Percentiles rank a stretch among this genome's conserved stretches.
Evolutionary conservation across 495 filamentous ascomycete genomes (phyloP).

Genomic region (Aspergillus heteromorphus): DNA sequence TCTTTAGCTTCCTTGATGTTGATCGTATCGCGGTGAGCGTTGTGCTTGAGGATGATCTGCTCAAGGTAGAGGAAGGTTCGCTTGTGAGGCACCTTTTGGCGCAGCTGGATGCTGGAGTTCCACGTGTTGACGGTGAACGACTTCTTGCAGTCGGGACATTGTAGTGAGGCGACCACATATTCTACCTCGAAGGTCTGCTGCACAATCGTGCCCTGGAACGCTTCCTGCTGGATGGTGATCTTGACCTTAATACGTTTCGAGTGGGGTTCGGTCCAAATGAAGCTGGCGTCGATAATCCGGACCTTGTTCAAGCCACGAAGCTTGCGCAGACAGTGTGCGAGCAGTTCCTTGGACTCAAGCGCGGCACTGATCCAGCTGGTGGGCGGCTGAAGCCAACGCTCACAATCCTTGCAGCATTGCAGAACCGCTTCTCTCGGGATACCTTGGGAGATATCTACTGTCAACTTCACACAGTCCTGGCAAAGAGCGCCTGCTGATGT

Average conservation of each 20-base stretch:
- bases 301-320: conserved; percentile 77
- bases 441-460: conserved; percentile 90
- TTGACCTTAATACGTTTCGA: conserved; percentile 84
- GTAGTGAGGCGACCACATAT: conserved; percentile 81
- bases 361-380: conserved; percentile 74
- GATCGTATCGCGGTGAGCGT: conserved; percentile 85
- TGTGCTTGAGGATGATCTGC: conserved; percentile 90
- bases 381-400: conserved; percentile 89
- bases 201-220: conserved; percentile 66
- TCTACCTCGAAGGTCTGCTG: conserved; percentile 94
- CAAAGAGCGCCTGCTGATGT: conserved; percentile 80
- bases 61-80: conserved; percentile 95
- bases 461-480: conserved; percentile 88
- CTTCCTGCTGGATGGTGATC: conserved; percentile 84
- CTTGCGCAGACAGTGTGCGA: conserved; percentile 82
- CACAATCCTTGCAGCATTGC: conserved; percentile 84
- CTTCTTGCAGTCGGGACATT: conserved; percentile 64
- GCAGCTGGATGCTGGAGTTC: conserved; percentile 82
- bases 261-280: conserved; percentile 98
- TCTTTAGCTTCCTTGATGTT: conserved; percentile 95
- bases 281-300: conserved; percentile 87
- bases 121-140: conserved; percentile 92
- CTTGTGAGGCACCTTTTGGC: conserved; percentile 97
- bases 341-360: conserved; percentile 80
- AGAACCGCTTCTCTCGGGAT: conserved; percentile 80